Evolutionary conservation across 169 alveolate genomes (phyloP), one percentile per base, ranked within the genome.

Genomic region (Cryptosporidium tyzzeri): DNA sequence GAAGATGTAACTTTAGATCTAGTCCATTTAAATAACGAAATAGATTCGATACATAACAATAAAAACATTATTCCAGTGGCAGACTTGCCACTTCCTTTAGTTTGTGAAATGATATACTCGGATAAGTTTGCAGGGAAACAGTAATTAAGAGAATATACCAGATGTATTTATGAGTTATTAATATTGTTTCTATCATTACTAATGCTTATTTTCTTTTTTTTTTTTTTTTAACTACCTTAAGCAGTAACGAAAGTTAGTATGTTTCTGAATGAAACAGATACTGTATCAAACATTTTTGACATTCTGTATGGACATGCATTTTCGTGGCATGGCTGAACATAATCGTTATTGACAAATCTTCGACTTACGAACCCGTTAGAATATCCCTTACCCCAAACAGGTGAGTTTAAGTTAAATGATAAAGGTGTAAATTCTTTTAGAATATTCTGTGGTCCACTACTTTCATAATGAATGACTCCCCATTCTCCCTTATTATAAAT

Each of bases 391-490:
- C 89, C 89, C 89, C 89, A 80, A 6, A 44, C 80, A 61, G 61
- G 31, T 26, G 89, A 80, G 26, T 45, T 67, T 23, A 80, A 65
- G 21, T 67, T 65, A 41, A 80, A 80, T 39, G 89, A 59, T 12
- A 80, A 48, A 16, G 89, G 89, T 21, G 89, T 80, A 29, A 80
- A 80, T 10, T 80, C 68, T 9, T 23, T 37, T 4, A 80, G 67
- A 59, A 80, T 80, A 37, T 80, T 80, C 37, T 80, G 89, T n/a
- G 89, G 89, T 1, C 89, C 89, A 45, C 89, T 80, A 37, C 89
- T 80, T 33, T 80, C 69, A 45, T 80, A 80, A 16, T 59, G 73
- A 29, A 80, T 80, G 21, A 80, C 26, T 59, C 89, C 89, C 89
- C 89, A 80, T 7, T 80, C 75, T 16, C 89, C 80, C 8, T 80